These are phyloP conservation scores for Bassia scoparia DNA, from an alignment of 148 eudicot genomes.

Conservation along the genomic window DNA sequence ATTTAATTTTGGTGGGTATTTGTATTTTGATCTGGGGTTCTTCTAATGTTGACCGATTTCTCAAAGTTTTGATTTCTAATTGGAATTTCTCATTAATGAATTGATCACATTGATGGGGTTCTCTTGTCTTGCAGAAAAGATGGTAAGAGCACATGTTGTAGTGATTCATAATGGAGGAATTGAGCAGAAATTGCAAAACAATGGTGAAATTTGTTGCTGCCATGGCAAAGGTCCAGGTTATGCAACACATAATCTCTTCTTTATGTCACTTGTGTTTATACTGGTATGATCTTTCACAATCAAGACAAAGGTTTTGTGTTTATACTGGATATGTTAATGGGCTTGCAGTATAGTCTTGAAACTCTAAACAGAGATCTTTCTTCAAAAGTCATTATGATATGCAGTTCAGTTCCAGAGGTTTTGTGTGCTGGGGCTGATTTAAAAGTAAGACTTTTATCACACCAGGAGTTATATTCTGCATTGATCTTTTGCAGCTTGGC, in stretches of 20 bases:
- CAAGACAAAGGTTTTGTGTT: too few relatives aligned
- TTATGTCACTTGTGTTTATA: conserved; percentile 79
- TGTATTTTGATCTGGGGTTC: too few relatives aligned
- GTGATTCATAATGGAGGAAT: conserved; percentile 33
- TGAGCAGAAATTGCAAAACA: conserved; percentile 19
- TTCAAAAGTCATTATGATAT: conserved; percentile 64
- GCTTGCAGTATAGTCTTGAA: conserved; percentile 56
- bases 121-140: conserved; percentile 19
- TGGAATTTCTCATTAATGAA: too few relatives aligned
- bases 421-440: conserved; percentile 99
- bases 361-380: conserved; percentile 49
- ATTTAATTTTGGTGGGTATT: too few relatives aligned
- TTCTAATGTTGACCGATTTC: too few relatives aligned
- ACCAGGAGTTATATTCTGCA: neutral
- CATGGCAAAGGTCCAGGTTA: conserved; percentile 74
- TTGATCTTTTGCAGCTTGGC: too few relatives aligned
- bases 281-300: too few relatives aligned
- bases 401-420: conserved; percentile 78
- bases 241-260: conserved; percentile 68
- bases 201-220: conserved; percentile 29
- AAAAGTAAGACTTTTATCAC: conserved; percentile 50
- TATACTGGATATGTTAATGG: conserved; percentile 80
- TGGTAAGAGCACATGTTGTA: conserved; percentile 41
- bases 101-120: too few relatives aligned
- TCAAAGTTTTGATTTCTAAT: too few relatives aligned